Evolutionary conservation across 352 stramenopile genomes (phyloP), one percentile per base, ranked within the genome.

Genomic region (Pythium rishiriense): DNA sequence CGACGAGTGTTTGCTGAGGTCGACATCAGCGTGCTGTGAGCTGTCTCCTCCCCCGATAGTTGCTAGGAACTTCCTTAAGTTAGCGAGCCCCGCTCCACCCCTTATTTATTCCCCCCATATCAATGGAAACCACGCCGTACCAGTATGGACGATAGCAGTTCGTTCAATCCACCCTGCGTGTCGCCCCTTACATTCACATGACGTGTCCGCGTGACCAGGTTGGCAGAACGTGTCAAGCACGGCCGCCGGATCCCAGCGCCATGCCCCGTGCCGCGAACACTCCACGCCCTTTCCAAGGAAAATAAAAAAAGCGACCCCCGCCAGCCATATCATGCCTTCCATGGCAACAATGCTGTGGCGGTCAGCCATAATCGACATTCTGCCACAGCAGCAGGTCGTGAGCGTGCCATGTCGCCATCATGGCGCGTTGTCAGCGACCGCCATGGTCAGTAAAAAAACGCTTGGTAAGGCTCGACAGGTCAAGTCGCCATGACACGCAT

Each of bases 1-100:
- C 75, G 82, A 22, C 74, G 85, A 37, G 85, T 93, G 31, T 93
- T 91, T 56, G 83, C 85, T 8, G 83, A 93, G 51, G 85, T 93
- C 47, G 81, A 93, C 64, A 89, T 93, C 22, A 48, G n/a, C 24
- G 48, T 54, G 24, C 42, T 54, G 1, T 66, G 60, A 28, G 57
- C 4, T 21, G 4, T 4, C 25, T 21, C 17, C 22, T 19, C 11
- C 41, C 24, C 42, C 42, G 51, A 59, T 46, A 52, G 59, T 47
- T 51, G 48, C n/a, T 55, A 57, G 49, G 22, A 49, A 52, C 39
- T 22, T 46, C 19, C 25, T 31, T 65, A 69, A 58, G 19, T 58
- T 63, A 69, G 56, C 25, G 56, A 61, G 37, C 49, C 21, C n/a
- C 29, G 52, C 54, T 62, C 26, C 26, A 51, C 21, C n/a, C n/a